Conservation (phyloP, 495 filamentous ascomycete genomes). For the Jackrogersella multiformis region DNA sequence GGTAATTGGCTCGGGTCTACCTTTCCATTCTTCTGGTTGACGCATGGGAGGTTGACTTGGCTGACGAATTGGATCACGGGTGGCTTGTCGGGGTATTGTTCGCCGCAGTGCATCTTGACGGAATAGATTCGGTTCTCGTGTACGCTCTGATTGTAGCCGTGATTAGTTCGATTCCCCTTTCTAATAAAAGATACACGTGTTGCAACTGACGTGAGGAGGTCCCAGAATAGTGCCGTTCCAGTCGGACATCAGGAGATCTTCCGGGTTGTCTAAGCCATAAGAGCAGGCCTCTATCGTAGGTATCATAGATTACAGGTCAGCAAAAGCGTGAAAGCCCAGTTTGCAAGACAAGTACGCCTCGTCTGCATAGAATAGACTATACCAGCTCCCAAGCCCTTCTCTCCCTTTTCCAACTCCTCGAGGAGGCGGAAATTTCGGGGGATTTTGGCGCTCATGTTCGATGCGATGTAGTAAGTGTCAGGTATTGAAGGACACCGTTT, state of each 20-base stretch:
- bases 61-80: slow-evolving; percentile 90
- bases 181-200: neutral
- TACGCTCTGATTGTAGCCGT: slow-evolving; percentile 72
- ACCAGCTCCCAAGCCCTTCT: slow-evolving; percentile 97
- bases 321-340: neutral
- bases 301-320: slow-evolving; percentile 5
- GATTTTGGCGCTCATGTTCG: slow-evolving; percentile 73
- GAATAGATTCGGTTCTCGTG: slow-evolving; percentile 99
- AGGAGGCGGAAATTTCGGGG: slow-evolving; percentile 95
- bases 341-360: neutral
- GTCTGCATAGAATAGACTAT: slow-evolving; percentile 23
- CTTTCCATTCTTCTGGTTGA: slow-evolving; percentile 79
- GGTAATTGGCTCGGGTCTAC: slow-evolving; percentile 85
- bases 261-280: slow-evolving; percentile 92
- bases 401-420: slow-evolving; percentile 98
- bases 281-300: slow-evolving; percentile 84
- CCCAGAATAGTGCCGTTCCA: slow-evolving; percentile 98
- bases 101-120: slow-evolving; percentile 94
- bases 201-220: slow-evolving; percentile 83
- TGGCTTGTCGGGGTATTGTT: slow-evolving; percentile 86
- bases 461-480: neutral
- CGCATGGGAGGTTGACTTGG: slow-evolving; percentile 93
- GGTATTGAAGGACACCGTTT: neutral
- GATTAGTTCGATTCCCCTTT: slow-evolving; percentile 18
- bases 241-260: slow-evolving; percentile 96